Percentiles rank a stretch among this genome's conserved stretches.
Evolutionary conservation across 768 basidiomycete genomes (phyloP).

Genomic region (Termitomyces sp.): DNA sequence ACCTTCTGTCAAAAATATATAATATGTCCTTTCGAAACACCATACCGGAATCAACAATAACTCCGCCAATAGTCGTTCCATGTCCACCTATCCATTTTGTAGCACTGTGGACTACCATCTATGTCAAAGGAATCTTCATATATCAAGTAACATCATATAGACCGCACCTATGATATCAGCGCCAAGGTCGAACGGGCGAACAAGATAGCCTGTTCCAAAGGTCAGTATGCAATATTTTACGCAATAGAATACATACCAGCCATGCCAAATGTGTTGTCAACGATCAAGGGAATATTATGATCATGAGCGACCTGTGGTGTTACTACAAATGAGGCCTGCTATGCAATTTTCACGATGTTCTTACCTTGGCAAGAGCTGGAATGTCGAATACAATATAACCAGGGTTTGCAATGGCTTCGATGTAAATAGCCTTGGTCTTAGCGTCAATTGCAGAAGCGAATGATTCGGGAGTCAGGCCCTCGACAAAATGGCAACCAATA

Average conservation of each 20-base stretch:
- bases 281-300: slow-evolving; percentile 65
- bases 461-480: slow-evolving; percentile 12
- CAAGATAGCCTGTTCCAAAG: slow-evolving; percentile 4
- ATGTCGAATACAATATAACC: slow-evolving; percentile 62
- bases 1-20: too few relatives aligned
- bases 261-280: slow-evolving; percentile 70
- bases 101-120: too few relatives aligned
- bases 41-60: too few relatives aligned
- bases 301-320: slow-evolving; percentile 56
- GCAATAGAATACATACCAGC: slow-evolving; percentile 32
- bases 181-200: slow-evolving; percentile 64
- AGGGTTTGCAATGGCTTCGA: slow-evolving; percentile 77
- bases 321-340: background rate
- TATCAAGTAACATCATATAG: too few relatives aligned
- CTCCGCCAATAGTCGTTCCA: too few relatives aligned
- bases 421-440: slow-evolving; percentile 70
- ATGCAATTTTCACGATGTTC: background rate
- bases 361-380: slow-evolving; percentile 26
- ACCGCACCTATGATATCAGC: slow-evolving; percentile 60
- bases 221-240: too few relatives aligned
- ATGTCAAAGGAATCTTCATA: too few relatives aligned
- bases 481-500: slow-evolving; percentile 50
- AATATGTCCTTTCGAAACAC: too few relatives aligned
- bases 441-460: slow-evolving; percentile 51
- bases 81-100: too few relatives aligned